Percentiles rank a stretch among this genome's conserved stretches.
Evolutionary conservation across 148 eudicot genomes (phyloP).

Genomic region (Gaultheria prostrata): DNA sequence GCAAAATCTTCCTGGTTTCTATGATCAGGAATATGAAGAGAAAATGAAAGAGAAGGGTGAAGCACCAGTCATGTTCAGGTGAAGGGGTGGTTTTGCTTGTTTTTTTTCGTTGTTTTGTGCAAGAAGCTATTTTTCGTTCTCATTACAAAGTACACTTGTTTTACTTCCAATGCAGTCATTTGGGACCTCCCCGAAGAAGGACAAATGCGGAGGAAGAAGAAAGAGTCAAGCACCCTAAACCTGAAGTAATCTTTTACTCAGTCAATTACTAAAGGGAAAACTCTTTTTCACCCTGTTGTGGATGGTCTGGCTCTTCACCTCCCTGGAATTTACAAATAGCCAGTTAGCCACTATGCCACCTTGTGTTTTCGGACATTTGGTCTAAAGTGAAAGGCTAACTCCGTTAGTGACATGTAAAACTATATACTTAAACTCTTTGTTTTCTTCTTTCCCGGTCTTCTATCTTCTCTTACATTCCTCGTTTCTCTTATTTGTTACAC

Average conservation of each 20-base stretch:
- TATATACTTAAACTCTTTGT: neutral
- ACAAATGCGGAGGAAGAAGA: conserved; percentile 84
- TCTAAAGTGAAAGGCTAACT: neutral
- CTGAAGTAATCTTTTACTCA: conserved; percentile 59
- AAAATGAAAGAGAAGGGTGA: conserved; percentile 92
- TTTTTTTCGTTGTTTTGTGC: conserved; percentile 11
- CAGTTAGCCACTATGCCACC: neutral
- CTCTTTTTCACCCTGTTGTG: conserved; percentile 2
- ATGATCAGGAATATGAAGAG: conserved; percentile 86
- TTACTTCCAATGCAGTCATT: conserved; percentile 62
- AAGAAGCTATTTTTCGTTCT: conserved; percentile 10
- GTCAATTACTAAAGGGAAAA: neutral
- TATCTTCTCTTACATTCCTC: neutral
- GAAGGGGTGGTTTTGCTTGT: conserved; percentile 1
- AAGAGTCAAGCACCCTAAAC: conserved; percentile 70
- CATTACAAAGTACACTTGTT: conserved; percentile 5
- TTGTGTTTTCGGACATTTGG: neutral
- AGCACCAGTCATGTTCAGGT: conserved; percentile 98
- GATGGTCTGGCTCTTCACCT: neutral
- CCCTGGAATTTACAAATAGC: neutral
- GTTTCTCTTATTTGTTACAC: neutral
- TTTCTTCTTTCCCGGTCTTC: neutral
- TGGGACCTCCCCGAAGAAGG: conserved; percentile 76
- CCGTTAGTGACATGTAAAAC: neutral
- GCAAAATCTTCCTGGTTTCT: conserved; percentile 14